phyloP scores from a whole-genome alignment of 305 asterid genomes.

The Fraxinus greggii region DNA sequence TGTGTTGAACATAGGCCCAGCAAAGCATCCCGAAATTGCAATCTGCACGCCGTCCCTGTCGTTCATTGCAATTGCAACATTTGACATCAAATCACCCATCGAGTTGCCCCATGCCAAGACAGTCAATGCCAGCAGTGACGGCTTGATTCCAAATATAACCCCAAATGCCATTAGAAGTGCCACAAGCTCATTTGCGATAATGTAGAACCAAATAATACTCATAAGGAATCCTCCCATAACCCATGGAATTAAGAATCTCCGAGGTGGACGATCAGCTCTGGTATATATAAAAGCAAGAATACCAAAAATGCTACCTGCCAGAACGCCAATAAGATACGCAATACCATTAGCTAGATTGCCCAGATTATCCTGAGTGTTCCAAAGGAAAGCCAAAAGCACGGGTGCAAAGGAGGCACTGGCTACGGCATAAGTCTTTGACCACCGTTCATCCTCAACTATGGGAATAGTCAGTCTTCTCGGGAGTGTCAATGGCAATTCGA shows the following conservation, averaged over 20 bases:
- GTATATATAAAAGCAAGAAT: conserved; percentile 50
- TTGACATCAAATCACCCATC: conserved; percentile 79
- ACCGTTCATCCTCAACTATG: conserved; percentile 64
- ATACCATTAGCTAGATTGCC: conserved; percentile 9
- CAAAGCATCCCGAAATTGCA: conserved; percentile 85
- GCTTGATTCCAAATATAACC: conserved; percentile 51
- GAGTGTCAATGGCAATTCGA: conserved; percentile 59
- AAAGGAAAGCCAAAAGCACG: conserved; percentile 50
- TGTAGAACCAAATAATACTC: conserved; percentile 86
- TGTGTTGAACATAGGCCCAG: conserved; percentile 89
- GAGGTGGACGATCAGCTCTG: conserved; percentile 50
- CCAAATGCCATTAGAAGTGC: conserved; percentile 65
- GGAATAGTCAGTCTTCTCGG: conserved; percentile 78
- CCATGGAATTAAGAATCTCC: conserved; percentile 55
- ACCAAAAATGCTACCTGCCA: conserved; percentile 44
- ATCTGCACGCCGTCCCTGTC: conserved; percentile 70
- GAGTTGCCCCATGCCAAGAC: conserved; percentile 96
- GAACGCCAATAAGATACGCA: conserved; percentile 30
- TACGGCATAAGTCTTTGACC: conserved; percentile 78
- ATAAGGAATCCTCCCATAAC: conserved; percentile 73
- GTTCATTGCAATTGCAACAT: conserved; percentile 68
- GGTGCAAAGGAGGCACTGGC: conserved; percentile 65
- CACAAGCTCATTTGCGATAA: conserved; percentile 76
- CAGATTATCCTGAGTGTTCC: conserved; percentile 33
- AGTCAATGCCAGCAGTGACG: conserved; percentile 66